Conservation (phyloP, 2,329 filamentous ascomycete genomes). For the Penicillium olsonii region DNA sequence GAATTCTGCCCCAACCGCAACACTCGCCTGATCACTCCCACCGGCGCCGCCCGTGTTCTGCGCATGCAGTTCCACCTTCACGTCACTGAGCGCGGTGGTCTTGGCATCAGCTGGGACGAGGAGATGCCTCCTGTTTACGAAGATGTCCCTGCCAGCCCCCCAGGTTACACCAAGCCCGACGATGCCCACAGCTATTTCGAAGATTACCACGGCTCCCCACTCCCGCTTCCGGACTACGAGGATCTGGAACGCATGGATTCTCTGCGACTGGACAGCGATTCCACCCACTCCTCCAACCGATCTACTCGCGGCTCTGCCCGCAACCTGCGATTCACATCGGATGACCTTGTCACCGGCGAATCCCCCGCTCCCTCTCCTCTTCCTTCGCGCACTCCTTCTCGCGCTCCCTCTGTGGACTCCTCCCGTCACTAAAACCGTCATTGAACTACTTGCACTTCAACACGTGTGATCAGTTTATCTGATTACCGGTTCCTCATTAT, state of each 20-base stretch:
- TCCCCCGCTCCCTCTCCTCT: slow-evolving; percentile 21
- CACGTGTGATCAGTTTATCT: slow-evolving; percentile 2
- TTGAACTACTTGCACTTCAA: not conserved
- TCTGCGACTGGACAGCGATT: slow-evolving; percentile 34
- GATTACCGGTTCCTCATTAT: slow-evolving; percentile 5
- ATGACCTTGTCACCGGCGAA: slow-evolving; percentile 30
- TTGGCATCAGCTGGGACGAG: slow-evolving; percentile 96
- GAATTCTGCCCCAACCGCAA: slow-evolving; percentile 74
- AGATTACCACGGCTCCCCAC: slow-evolving; percentile 48
- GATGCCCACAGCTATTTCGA: slow-evolving; percentile 44
- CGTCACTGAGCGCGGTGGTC: slow-evolving; percentile 78
- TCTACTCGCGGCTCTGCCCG: slow-evolving; percentile 17
- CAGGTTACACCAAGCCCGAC: slow-evolving; percentile 59
- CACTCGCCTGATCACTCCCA: slow-evolving; percentile 75
- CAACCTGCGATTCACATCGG: slow-evolving; percentile 33
- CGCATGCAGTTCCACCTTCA: slow-evolving; percentile 86
- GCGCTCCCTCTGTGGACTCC: slow-evolving; percentile 20
- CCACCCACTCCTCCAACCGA: slow-evolving; percentile 30
- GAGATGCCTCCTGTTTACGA: slow-evolving; percentile 92
- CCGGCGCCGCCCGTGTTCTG: slow-evolving; percentile 85
- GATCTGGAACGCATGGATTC: slow-evolving; percentile 50
- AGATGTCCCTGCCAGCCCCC: slow-evolving; percentile 85
- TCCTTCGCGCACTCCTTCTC: slow-evolving; percentile 19
- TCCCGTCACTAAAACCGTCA: slow-evolving; percentile 16
- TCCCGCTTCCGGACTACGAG: slow-evolving; percentile 45